These are phyloP conservation scores for Tephrocybe sp. DNA, from an alignment of 768 basidiomycete species.

Conservation along the genomic window DNA sequence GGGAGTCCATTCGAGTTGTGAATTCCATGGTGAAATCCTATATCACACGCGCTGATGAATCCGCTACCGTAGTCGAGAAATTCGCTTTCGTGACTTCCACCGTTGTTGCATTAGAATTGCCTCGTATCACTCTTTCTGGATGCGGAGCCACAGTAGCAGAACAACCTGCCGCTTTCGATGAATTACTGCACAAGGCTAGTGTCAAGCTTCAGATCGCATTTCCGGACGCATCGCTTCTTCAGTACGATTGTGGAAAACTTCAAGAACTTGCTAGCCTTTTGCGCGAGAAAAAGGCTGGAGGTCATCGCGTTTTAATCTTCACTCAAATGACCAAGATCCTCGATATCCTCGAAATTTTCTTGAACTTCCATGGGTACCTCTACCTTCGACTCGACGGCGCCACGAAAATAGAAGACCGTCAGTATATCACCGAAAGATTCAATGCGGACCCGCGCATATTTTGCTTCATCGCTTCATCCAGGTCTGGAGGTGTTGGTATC, in stretches of 20 bases:
- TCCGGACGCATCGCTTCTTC: constrained; percentile 84
- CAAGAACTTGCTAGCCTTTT: constrained; percentile 81
- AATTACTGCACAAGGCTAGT: constrained; percentile 63
- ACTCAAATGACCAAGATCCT: constrained; percentile 96
- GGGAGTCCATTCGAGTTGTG: constrained; percentile 41
- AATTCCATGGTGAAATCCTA: constrained; percentile 66
- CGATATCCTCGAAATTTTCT: constrained; percentile 91
- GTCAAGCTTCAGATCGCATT: constrained; percentile 93
- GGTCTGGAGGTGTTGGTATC: constrained; percentile 88
- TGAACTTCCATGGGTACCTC: constrained; percentile 90
- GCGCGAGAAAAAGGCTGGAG: constrained; percentile 80
- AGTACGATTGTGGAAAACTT: constrained; percentile 96
- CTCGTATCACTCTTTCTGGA: constrained; percentile 58
- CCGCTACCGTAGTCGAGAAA: constrained; percentile 53
- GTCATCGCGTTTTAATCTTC: constrained; percentile 91
- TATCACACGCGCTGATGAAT: constrained; percentile 51
- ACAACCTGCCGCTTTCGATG: constrained; percentile 57
- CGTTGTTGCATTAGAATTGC: constrained; percentile 74
- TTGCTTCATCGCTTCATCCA: constrained; percentile 87
- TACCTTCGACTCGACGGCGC: constrained; percentile 94
- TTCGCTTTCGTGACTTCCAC: constrained; percentile 84
- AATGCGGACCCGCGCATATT: constrained; percentile 77
- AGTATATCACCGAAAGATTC: constrained; percentile 86
- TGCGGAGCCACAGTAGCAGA: constrained; percentile 23
- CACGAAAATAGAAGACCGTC: constrained; percentile 93